These are phyloP conservation scores for Musa balbisiana DNA, from an alignment of 202 grass and related monocot genomes.

Conservation along the genomic window DNA sequence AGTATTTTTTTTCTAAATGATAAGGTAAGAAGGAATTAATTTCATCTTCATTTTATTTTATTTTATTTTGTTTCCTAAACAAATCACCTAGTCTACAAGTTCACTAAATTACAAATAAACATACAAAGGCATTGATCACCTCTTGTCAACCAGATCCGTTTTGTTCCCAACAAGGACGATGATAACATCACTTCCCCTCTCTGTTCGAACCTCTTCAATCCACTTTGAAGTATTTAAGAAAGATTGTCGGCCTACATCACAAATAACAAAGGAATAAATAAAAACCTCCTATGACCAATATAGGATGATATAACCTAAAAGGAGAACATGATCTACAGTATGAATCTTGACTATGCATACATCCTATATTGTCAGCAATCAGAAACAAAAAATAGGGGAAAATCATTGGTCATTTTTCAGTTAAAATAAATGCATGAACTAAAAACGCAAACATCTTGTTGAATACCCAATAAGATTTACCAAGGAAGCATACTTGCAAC, in stretches of 20 bases:
- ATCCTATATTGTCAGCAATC: not conserved
- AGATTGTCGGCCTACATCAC: conserved; percentile 71
- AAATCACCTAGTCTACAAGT: not conserved
- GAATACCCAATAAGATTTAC: not conserved
- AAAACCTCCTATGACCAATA: not conserved
- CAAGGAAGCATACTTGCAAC: not conserved
- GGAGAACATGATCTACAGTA: not conserved
- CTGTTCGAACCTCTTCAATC: conserved; percentile 98
- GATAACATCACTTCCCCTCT: conserved; percentile 97
- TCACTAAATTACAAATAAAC: not conserved
- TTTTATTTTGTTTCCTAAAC: not conserved
- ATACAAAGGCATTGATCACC: conserved; percentile 35
- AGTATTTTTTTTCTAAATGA: not conserved
- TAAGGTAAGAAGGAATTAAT: too few relatives aligned
- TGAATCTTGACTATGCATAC: not conserved
- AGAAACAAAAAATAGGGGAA: not conserved
- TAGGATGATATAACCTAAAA: not conserved
- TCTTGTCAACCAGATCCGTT: conserved; percentile 99
- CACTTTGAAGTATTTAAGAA: conserved; percentile 99
- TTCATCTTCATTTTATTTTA: not conserved
- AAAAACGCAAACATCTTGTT: not conserved
- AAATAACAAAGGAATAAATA: conserved; percentile 2
- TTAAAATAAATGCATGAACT: not conserved
- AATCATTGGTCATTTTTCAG: not conserved
- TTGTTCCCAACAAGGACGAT: conserved; percentile 99